Evolutionary conservation across 2,329 filamentous ascomycete species (phyloP).

Genomic region (Knoxdaviesia capensis): DNA sequence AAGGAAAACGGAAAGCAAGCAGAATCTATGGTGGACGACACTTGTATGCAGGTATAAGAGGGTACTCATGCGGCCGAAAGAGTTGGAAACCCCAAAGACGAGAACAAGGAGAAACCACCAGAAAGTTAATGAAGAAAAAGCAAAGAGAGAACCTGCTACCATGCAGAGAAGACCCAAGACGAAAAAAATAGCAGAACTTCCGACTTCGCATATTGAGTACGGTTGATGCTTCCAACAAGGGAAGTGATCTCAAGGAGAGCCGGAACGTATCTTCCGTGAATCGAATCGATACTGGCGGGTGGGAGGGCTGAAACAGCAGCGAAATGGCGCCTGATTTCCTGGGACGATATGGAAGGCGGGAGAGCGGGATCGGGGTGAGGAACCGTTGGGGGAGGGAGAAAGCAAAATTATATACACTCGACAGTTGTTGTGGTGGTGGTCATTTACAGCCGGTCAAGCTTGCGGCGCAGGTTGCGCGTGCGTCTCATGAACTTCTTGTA

Average conservation of each 20-base stretch:
- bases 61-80: background rate
- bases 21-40: background rate
- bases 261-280: too few species aligned
- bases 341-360: background rate
- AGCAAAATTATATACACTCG: background rate
- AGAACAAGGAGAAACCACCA: conserved; percentile 3
- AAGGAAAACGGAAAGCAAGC: background rate
- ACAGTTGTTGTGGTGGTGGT: too few species aligned
- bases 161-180: background rate
- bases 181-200: background rate
- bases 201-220: too few species aligned
- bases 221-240: too few species aligned
- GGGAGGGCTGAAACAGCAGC: too few species aligned
- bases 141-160: conserved; percentile 3
- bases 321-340: too few species aligned
- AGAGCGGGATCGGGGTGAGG: too few species aligned
- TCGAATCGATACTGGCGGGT: too few species aligned
- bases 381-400: too few species aligned
- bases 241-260: too few species aligned
- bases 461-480: conserved; percentile 73
- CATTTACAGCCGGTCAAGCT: conserved; percentile 46
- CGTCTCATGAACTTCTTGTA: conserved; percentile 97
- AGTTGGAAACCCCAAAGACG: conserved; percentile 1
- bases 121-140: conserved; percentile 7
- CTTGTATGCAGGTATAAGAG: too few species aligned